phyloP scores from a whole-genome alignment of 371 early-diverging fungal genomes.

The Coemansia sp. region DNA sequence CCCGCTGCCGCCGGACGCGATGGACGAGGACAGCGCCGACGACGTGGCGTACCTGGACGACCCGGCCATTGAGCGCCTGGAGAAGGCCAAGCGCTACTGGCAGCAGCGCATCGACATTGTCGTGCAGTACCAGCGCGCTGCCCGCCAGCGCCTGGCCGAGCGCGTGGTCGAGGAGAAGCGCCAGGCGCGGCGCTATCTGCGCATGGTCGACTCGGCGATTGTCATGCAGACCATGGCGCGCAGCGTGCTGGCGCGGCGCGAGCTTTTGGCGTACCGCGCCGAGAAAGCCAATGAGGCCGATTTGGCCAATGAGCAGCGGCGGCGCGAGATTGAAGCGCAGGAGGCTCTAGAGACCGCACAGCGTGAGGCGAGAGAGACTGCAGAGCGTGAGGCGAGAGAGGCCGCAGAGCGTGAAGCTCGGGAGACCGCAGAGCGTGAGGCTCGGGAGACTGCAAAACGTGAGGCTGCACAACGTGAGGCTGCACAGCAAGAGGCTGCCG shows the following conservation, averaged over 20 bases:
- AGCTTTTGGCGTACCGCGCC: conserved; percentile 11
- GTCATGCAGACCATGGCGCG: conserved; percentile 51
- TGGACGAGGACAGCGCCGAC: conserved; percentile 22
- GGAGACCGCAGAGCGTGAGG: neutral
- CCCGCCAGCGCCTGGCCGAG: conserved; percentile 48
- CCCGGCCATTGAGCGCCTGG: conserved; percentile 27
- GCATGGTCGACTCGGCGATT: conserved; percentile 48
- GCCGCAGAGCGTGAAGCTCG: conserved; percentile 9
- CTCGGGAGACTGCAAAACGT: conserved; percentile 14
- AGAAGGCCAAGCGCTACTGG: conserved; percentile 50
- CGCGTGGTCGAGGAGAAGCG: conserved; percentile 46
- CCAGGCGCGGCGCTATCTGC: conserved; percentile 49
- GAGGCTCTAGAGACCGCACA: conserved; percentile 1
- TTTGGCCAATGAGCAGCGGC: neutral
- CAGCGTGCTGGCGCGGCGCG: conserved; percentile 48
- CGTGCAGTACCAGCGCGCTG: conserved; percentile 53
- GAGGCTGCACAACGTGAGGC: conserved; percentile 13
- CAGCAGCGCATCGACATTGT: conserved; percentile 53
- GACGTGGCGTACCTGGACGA: conserved; percentile 41
- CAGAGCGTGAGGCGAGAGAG: conserved; percentile 7
- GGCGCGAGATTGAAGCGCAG: neutral
- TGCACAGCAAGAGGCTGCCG: conserved; percentile 9
- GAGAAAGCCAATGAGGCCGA: neutral
- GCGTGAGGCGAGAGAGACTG: no score
- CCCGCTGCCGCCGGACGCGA: conserved; percentile 22